phyloP scores from a whole-genome alignment of 805 yeast genomes.

The Groenewaldozyma salmanticensis region DNA sequence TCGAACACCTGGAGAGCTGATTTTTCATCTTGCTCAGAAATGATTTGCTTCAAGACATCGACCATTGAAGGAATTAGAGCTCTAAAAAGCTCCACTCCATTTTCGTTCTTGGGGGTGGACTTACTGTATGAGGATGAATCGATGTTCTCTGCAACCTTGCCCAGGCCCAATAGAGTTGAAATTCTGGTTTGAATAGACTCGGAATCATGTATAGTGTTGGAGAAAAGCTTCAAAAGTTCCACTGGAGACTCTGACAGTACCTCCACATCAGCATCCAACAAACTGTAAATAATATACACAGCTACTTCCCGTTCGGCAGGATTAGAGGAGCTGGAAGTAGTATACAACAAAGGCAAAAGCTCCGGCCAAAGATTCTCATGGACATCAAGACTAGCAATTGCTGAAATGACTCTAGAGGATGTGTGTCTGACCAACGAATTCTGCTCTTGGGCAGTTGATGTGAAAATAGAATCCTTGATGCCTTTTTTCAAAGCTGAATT shows the following conservation, averaged over 20 bases:
- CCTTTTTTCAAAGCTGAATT: constrained; percentile 39
- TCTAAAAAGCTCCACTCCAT: constrained; percentile 45
- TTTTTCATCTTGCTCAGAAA: constrained; percentile 61
- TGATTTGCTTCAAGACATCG: constrained; percentile 64
- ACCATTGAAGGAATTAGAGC: constrained; percentile 71
- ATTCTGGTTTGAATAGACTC: constrained; percentile 67
- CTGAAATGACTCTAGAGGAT: constrained; percentile 78
- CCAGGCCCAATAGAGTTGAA: constrained; percentile 73
- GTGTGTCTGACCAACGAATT: constrained; percentile 71
- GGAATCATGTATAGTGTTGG: constrained; percentile 50
- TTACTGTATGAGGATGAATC: constrained; percentile 41
- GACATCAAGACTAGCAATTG: constrained; percentile 72
- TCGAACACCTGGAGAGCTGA: constrained; percentile 69
- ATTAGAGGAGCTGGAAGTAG: constrained; percentile 49
- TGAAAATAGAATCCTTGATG: constrained; percentile 60
- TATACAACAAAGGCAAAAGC: constrained; percentile 60
- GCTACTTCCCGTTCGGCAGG: constrained; percentile 70
- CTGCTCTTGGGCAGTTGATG: constrained; percentile 56
- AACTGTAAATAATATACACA: constrained; percentile 63
- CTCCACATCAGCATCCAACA: constrained; percentile 61
- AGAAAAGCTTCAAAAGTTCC: constrained; percentile 64
- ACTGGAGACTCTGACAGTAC: constrained; percentile 53
- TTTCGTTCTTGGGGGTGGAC: constrained; percentile 38
- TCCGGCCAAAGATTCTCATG: constrained; percentile 60
- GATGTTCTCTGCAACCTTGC: constrained; percentile 34